Evolutionary conservation across 768 basidiomycete species (phyloP).

Genomic region (Pholiota conissans): DNA sequence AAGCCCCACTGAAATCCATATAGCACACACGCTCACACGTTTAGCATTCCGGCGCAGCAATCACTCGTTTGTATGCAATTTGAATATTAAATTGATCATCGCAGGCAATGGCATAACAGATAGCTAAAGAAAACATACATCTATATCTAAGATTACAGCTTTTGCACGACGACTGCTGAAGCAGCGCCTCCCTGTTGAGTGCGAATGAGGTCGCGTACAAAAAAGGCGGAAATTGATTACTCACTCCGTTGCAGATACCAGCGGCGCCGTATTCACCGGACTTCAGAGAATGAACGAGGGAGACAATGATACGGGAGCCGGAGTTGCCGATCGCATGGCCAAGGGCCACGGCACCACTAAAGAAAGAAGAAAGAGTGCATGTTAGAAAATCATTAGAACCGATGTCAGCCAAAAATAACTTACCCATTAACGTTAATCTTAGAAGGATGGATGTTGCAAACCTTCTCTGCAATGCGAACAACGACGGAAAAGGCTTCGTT

Average conservation of each 20-base stretch:
- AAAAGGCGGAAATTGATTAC: constrained; percentile 29
- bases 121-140: constrained; percentile 9
- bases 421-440: constrained; percentile 93
- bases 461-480: constrained; percentile 86
- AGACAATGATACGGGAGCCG: constrained; percentile 91
- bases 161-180: constrained; percentile 88
- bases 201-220: constrained; percentile 14
- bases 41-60: constrained; percentile 11
- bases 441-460: constrained; percentile 76
- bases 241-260: constrained; percentile 94
- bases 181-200: constrained; percentile 81
- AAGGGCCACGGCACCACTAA: constrained; percentile 92
- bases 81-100: not conserved
- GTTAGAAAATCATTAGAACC: constrained; percentile 9
- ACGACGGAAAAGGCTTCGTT: constrained; percentile 99
- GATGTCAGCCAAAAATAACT: constrained; percentile 22
- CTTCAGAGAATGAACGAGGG: constrained; percentile 89
- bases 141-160: constrained; percentile 51
- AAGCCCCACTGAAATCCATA: constrained; percentile 1
- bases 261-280: constrained; percentile 93
- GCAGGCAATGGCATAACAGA: not conserved
- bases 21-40: constrained; percentile 15
- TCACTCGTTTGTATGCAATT: not conserved
- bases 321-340: constrained; percentile 97
- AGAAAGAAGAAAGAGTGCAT: constrained; percentile 24